phyloP scores from a whole-genome alignment of 148 eudicot genomes.

The Pharnaceum exiguum region DNA sequence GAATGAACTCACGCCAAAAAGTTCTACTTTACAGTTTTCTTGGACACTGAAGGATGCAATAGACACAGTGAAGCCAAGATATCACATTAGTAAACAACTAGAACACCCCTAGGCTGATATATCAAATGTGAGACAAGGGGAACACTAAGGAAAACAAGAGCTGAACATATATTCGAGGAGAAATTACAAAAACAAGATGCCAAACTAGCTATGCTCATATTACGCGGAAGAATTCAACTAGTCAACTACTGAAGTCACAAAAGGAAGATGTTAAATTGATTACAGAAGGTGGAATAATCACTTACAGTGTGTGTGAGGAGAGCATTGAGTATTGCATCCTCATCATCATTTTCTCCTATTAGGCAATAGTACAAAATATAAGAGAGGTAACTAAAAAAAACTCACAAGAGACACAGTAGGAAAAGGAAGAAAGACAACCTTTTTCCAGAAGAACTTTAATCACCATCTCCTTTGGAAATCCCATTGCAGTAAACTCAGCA shows the following conservation, averaged over 20 bases:
- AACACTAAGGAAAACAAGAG: too few relatives aligned
- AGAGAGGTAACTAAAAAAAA: not conserved
- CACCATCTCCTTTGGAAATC: constrained; percentile 9
- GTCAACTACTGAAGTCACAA: not conserved
- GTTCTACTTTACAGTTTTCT: too few relatives aligned
- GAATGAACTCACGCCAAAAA: too few relatives aligned
- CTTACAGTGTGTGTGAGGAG: constrained; percentile 16
- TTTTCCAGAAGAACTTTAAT: constrained; percentile 13
- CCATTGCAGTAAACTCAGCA: constrained; percentile 14
- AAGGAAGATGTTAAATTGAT: not conserved
- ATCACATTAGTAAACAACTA: too few relatives aligned
- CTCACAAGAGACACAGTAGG: not conserved
- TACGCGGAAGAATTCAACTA: too few relatives aligned
- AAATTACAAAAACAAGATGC: too few relatives aligned
- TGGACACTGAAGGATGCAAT: too few relatives aligned
- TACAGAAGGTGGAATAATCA: not conserved
- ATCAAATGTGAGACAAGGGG: too few relatives aligned
- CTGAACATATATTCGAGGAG: too few relatives aligned
- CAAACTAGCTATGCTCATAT: too few relatives aligned
- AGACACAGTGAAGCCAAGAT: too few relatives aligned
- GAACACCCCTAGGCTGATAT: too few relatives aligned
- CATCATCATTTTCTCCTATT: constrained; percentile 12
- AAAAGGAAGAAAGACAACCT: not conserved
- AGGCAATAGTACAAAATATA: not conserved
- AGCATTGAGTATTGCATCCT: constrained; percentile 17